These are phyloP conservation scores for Coelastrella sp. DNA, from an alignment of 139 green algal species.

Conservation along the genomic window DNA sequence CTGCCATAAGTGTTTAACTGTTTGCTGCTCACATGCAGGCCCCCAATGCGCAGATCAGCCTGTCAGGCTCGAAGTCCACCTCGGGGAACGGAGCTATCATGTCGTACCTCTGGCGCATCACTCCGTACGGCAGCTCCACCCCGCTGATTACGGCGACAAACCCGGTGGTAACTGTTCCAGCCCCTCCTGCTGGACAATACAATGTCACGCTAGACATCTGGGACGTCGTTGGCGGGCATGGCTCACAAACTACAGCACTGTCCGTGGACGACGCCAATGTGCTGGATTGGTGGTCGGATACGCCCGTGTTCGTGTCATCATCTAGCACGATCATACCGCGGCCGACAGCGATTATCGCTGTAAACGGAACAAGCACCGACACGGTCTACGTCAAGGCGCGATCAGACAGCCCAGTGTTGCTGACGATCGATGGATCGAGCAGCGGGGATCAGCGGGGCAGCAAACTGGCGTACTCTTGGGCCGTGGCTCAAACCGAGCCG, in stretches of 20 bases:
- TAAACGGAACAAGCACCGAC: slow-evolving; percentile 4
- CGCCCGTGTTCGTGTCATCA: slow-evolving; percentile 18
- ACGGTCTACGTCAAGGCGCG: slow-evolving; percentile 1
- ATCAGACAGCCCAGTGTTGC: not conserved
- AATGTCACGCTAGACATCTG: slow-evolving; percentile 41
- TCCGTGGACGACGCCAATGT: slow-evolving; percentile 24
- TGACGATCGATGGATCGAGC: slow-evolving; percentile 11
- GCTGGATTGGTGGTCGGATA: slow-evolving; percentile 37
- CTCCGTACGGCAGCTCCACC: not conserved
- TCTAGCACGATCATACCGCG: not conserved
- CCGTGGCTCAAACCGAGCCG: slow-evolving; percentile 30
- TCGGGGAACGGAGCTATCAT: slow-evolving; percentile 5
- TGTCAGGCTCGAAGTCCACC: not conserved
- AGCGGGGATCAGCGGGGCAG: not conserved
- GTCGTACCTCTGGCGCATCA: slow-evolving; percentile 29
- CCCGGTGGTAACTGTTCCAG: not conserved
- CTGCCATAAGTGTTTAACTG: too few species aligned
- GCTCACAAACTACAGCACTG: not conserved
- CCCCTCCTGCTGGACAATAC: slow-evolving; percentile 20
- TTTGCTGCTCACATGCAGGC: slow-evolving; percentile 10
- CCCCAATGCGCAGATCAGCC: not conserved
- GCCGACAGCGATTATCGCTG: not conserved
- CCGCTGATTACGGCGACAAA: not conserved
- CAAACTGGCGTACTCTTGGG: slow-evolving; percentile 30
- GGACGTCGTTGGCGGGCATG: slow-evolving; percentile 26